phyloP scores from a whole-genome alignment of 164 flowering plant species.

The Annona cherimola region DNA sequence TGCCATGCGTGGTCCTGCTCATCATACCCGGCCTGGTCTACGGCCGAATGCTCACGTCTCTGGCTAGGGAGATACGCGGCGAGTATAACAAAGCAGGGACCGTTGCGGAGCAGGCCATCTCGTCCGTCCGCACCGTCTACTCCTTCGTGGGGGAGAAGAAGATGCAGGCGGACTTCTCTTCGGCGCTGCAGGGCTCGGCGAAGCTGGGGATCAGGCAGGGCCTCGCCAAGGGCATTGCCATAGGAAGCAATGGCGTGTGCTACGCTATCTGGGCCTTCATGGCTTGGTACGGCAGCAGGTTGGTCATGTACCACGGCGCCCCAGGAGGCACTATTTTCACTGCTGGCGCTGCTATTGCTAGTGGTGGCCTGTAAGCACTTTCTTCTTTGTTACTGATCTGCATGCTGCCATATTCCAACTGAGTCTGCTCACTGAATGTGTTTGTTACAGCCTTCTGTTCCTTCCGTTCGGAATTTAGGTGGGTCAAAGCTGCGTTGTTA shows the following conservation, averaged over 20 bases:
- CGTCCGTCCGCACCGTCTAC: constrained; percentile 78
- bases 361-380: constrained; percentile 70
- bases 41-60: constrained; percentile 55
- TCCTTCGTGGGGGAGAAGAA: constrained; percentile 75
- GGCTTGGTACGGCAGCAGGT: constrained; percentile 65
- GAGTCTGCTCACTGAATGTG: too few species aligned
- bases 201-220: constrained; percentile 66
- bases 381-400: background rate
- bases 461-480: too few species aligned
- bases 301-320: constrained; percentile 72
- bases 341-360: constrained; percentile 54
- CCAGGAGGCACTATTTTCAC: constrained; percentile 77
- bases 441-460: too few species aligned
- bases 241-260: constrained; percentile 72
- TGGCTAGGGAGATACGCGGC: constrained; percentile 52
- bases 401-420: too few species aligned
- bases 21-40: constrained; percentile 78
- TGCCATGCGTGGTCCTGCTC: constrained; percentile 57
- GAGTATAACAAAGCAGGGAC: constrained; percentile 64
- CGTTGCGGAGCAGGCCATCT: constrained; percentile 76
- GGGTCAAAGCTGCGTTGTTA: too few species aligned
- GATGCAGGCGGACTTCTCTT: constrained; percentile 47
- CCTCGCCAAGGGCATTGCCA: constrained; percentile 75
- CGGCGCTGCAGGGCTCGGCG: constrained; percentile 58
- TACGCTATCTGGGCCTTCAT: constrained; percentile 80